phyloP scores from a whole-genome alignment of 257 asterid species.

The Forsythia viridissima region DNA sequence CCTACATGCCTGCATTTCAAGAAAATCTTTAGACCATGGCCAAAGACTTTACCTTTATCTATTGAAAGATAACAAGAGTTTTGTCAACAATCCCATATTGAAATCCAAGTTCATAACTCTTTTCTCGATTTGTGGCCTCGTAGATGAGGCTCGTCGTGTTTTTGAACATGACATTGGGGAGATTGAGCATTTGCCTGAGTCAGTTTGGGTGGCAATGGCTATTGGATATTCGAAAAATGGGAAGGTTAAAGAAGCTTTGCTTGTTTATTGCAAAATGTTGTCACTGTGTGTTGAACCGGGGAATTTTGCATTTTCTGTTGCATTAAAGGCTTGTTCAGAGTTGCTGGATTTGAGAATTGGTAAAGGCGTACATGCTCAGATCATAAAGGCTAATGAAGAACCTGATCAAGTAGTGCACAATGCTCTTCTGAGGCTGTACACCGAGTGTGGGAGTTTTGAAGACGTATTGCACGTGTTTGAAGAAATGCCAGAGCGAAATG shows the following conservation, averaged over 20 bases:
- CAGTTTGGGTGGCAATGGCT: conserved; percentile 52
- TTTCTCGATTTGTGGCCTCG: conserved; percentile 47
- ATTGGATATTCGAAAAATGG: conserved; percentile 51
- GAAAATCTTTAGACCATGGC: conserved; percentile 45
- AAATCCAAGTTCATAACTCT: conserved; percentile 52
- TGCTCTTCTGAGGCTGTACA: conserved; percentile 47
- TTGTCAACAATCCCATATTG: conserved; percentile 37
- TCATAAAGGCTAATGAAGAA: conserved; percentile 31
- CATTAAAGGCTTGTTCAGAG: conserved; percentile 46
- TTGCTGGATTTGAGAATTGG: conserved; percentile 32
- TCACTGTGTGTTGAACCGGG: conserved; percentile 29
- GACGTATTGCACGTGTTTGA: conserved; percentile 45
- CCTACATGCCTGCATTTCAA: conserved; percentile 48
- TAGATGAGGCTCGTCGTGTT: conserved; percentile 47
- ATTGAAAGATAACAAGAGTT: conserved; percentile 19
- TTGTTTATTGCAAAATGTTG: conserved; percentile 41
- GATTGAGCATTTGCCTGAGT: conserved; percentile 29
- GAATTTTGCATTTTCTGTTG: conserved; percentile 42
- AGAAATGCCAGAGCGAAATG: conserved; percentile 51
- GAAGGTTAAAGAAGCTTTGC: conserved; percentile 33
- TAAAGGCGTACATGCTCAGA: conserved; percentile 43
- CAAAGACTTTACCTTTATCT: conserved; percentile 39
- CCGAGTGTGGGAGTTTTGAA: conserved; percentile 39
- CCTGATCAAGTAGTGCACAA: conserved; percentile 58
- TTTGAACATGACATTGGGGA: conserved; percentile 31